These are phyloP conservation scores for Carallia brachiata DNA, from an alignment of 345 rosid genomes.

Conservation along the genomic window DNA sequence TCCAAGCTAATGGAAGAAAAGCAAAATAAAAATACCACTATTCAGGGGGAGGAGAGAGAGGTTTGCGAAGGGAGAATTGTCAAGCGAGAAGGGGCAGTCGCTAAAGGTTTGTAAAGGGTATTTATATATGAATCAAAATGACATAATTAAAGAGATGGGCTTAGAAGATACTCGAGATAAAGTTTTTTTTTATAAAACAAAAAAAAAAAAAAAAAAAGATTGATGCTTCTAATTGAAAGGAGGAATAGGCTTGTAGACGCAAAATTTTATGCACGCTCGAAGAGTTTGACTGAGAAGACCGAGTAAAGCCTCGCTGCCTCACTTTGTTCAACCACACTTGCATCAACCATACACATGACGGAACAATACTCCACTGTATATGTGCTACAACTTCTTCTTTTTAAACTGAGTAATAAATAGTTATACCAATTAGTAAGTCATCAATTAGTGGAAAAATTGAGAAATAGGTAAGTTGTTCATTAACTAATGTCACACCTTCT, in stretches of 20 bases:
- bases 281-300: slow-evolving; percentile 19
- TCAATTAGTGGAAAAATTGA: too few relatives aligned
- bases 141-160: neutral
- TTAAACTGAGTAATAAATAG: too few relatives aligned
- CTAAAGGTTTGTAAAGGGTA: slow-evolving; percentile 29
- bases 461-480: too few relatives aligned
- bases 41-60: neutral
- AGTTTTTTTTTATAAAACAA: neutral
- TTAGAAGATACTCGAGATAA: neutral
- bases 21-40: neutral
- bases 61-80: neutral
- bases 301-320: neutral
- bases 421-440: too few relatives aligned
- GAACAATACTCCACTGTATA: too few relatives aligned
- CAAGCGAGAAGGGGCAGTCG: slow-evolving; percentile 27
- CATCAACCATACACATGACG: too few relatives aligned
- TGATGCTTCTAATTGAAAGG: slow-evolving; percentile 13
- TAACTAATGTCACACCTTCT: too few relatives aligned
- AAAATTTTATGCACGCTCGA: slow-evolving; percentile 23
- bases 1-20: too few relatives aligned
- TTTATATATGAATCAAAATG: slow-evolving; percentile 34
- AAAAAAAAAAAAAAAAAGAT: slow-evolving; percentile 10
- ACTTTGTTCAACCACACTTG: neutral
- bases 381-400: too few relatives aligned
- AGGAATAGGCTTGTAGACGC: slow-evolving; percentile 3